A percentile compares a stretch with the other conserved stretches of the same genome.
phyloP scores from a whole-genome alignment of 1,284 basidiomycete species.

The Peniophora sp. region DNA sequence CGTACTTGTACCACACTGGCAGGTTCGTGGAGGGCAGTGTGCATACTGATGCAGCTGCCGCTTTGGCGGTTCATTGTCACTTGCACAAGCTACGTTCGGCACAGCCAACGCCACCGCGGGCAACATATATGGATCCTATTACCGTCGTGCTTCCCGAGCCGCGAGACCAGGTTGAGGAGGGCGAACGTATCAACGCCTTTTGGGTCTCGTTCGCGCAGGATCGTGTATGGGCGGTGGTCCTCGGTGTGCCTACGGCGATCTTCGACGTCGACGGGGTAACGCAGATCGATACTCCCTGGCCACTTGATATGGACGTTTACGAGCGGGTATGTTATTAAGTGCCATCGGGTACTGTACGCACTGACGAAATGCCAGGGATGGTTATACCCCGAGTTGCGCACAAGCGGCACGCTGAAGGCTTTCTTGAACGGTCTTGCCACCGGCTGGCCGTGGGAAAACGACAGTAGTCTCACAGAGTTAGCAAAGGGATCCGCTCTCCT shows the following conservation, averaged over 20 bases:
- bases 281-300: conserved; percentile 60
- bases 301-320: conserved; percentile 51
- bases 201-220: conserved; percentile 68
- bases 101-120: conserved; percentile 6
- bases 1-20: conserved; percentile 42
- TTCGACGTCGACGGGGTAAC: conserved; percentile 28
- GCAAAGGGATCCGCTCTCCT: neutral
- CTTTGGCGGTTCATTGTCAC: conserved; percentile 25
- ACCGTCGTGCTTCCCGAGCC: conserved; percentile 22
- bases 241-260: conserved; percentile 40
- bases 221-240: conserved; percentile 51
- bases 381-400: conserved; percentile 4
- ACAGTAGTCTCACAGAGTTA: neutral
- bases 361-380: conserved; percentile 6
- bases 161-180: conserved; percentile 38
- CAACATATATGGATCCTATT: conserved; percentile 9
- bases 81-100: conserved; percentile 25
- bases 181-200: conserved; percentile 58
- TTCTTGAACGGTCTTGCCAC: neutral
- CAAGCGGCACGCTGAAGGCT: neutral
- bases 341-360: conserved; percentile 2
- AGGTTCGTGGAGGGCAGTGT: conserved; percentile 33
- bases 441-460: conserved; percentile 4
- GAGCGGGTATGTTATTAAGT: conserved; percentile 32
- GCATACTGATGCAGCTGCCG: conserved; percentile 30